Percentiles rank a stretch among this genome's conserved stretches.
Evolutionary conservation across 2,329 filamentous ascomycete species (phyloP).

Genomic region (Remersonia thermophila): DNA sequence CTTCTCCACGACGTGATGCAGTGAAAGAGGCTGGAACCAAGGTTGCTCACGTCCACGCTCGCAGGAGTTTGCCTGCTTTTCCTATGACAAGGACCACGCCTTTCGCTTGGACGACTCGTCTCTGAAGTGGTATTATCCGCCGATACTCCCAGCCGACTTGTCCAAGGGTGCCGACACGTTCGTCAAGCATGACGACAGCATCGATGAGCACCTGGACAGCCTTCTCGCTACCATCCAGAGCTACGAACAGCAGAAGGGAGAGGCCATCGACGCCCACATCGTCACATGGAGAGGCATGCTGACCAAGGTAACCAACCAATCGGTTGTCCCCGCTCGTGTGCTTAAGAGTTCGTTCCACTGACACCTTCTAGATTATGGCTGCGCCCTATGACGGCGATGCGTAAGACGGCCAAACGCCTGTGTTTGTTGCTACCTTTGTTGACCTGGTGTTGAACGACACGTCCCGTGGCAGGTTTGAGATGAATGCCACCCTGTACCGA

Average conservation of each 20-base stretch:
- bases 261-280: conserved; percentile 62
- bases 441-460: not conserved
- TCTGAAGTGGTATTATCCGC: conserved; percentile 79
- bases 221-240: conserved; percentile 64
- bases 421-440: not conserved
- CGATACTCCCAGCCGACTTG: conserved; percentile 55
- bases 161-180: conserved; percentile 74
- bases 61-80: conserved; percentile 80
- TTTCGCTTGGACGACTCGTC: conserved; percentile 69
- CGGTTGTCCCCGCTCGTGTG: conserved; percentile 5
- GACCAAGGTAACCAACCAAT: conserved; percentile 96
- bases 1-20: too few species aligned
- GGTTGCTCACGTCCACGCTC: not conserved
- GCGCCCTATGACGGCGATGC: conserved; percentile 73
- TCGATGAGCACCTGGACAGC: conserved; percentile 80
- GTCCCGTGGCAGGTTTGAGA: conserved; percentile 58
- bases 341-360: not conserved
- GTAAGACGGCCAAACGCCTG: conserved; percentile 37
- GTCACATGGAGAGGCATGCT: conserved; percentile 97
- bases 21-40: not conserved
- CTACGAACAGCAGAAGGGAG: conserved; percentile 56
- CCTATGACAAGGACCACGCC: conserved; percentile 73
- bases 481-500: conserved; percentile 89
- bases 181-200: conserved; percentile 65
- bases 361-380: conserved; percentile 58